Base-by-base conservation (phyloP, 495 filamentous ascomycete genomes). In the Tuber umbilicatum region DNA sequence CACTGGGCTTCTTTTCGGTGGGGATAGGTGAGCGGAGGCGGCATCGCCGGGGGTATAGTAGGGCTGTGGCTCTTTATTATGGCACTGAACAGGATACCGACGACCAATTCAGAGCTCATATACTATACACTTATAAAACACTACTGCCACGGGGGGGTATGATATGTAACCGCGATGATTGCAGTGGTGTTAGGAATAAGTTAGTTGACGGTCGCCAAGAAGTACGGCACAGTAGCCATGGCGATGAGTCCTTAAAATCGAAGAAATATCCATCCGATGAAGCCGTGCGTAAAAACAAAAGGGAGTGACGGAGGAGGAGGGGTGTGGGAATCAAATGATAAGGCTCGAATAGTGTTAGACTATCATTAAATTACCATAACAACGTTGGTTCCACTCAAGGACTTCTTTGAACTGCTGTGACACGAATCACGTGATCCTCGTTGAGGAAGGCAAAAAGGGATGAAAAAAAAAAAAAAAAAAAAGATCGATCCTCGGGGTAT, bases 331-430 rank as follows among this genome's bases (percentile, higher is more conserved):
- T 35, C 27, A 60, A 60, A 64, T 64, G 55, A 35, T 64, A 31
- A 35, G 55, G 55, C 55, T 35, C 55, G 55, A 64, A 64, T 31
- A 64, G 14, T 64, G 16, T 31, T 64, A n/a, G n/a, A n/a, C n/a
- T n/a, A 64, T 64, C 35, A 16, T 64, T 64, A 64, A 35, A 64
- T 64, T 64, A 35, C 55, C 55, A 64, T 27, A 1, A 64, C 55
- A 64, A 35, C 55, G 27, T 64, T 64, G 27, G 55, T 64, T 64
- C 55, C 55, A 64, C 27, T 64, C 55, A 27, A 64, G 55, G 55
- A 64, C 55, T 14, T 64, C 19, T 35, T 5, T 35, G 4, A 64
- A 64, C 55, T 14, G 27, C 6, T 6, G 55, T 35, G 12, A 64
- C 55, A 64, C 27, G 55, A 35, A 64, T 64, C 55, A 64, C 55